Evolutionary conservation across 192 early-diverging fungal genomes (phyloP).

Genomic region (Umbelopsis isabellina): DNA sequence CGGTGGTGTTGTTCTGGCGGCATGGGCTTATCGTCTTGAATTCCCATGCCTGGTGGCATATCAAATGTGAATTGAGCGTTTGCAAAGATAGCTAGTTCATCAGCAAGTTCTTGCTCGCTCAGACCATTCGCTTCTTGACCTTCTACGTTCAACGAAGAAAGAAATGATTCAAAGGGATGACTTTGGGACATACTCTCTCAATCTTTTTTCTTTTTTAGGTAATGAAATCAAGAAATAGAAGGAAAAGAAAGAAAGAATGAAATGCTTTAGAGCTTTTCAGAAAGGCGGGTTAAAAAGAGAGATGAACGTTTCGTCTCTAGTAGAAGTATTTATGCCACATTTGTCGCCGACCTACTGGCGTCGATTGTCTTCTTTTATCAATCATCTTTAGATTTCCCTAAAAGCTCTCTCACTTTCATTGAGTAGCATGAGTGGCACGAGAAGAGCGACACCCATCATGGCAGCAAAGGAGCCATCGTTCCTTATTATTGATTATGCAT

Average conservation of each 20-base stretch:
- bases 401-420: too few relatives aligned
- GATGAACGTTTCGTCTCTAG: too few relatives aligned
- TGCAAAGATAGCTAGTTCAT: constrained; percentile 68
- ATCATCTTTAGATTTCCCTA: too few relatives aligned
- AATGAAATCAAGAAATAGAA: background rate
- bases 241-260: background rate
- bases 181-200: constrained; percentile 15
- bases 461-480: too few relatives aligned
- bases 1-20: constrained; percentile 19
- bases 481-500: too few relatives aligned
- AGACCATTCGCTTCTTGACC: constrained; percentile 33
- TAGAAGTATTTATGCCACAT: too few relatives aligned
- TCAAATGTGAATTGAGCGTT: constrained; percentile 74
- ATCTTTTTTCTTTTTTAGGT: background rate
- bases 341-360: too few relatives aligned
- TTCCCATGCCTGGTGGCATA: constrained; percentile 45
- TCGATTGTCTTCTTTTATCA: too few relatives aligned
- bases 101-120: constrained; percentile 63
- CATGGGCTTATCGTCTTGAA: constrained; percentile 40
- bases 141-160: constrained; percentile 36
- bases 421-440: too few relatives aligned
- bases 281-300: too few relatives aligned
- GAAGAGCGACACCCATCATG: too few relatives aligned
- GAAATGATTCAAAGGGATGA: constrained; percentile 30
- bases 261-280: too few relatives aligned